These are phyloP conservation scores for Trichoderma sp. DNA, from an alignment of 2,329 filamentous ascomycete species.

Conservation along the genomic window DNA sequence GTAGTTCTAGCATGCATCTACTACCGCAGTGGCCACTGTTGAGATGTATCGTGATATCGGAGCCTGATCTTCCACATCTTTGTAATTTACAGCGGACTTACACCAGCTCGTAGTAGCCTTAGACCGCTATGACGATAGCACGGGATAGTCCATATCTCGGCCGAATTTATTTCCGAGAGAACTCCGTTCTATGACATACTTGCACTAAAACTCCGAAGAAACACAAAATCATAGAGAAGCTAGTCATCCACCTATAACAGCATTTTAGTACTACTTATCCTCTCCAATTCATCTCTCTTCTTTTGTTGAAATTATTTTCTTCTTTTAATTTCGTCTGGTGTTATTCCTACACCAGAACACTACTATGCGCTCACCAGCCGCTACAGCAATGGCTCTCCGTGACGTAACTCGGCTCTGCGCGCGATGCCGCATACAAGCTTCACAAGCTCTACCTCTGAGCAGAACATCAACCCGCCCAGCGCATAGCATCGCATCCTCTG, in stretches of 20 bases:
- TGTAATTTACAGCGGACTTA: not conserved
- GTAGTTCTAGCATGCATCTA: not conserved
- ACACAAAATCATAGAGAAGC: not conserved
- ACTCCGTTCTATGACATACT: not conserved
- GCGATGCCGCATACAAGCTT: slow-evolving; percentile 41
- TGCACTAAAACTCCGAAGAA: not conserved
- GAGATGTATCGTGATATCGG: not conserved
- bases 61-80: not conserved
- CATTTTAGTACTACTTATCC: not conserved
- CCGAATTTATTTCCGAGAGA: not conserved
- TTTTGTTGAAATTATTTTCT: not conserved
- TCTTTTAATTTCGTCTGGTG: not conserved
- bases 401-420: slow-evolving; percentile 42
- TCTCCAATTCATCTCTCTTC: not conserved
- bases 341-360: not conserved
- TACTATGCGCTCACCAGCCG: slow-evolving; percentile 36
- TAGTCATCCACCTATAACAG: not conserved
- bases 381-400: slow-evolving; percentile 34
- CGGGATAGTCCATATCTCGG: not conserved
- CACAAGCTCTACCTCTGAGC: slow-evolving; percentile 32
- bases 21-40: not conserved
- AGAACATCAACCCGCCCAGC: not conserved
- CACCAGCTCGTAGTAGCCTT: not conserved
- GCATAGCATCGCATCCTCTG: not conserved
- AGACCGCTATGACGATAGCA: not conserved